Evolutionary conservation across 2,329 filamentous ascomycete species (phyloP).

Genomic region (Talaromyces funiculosus): DNA sequence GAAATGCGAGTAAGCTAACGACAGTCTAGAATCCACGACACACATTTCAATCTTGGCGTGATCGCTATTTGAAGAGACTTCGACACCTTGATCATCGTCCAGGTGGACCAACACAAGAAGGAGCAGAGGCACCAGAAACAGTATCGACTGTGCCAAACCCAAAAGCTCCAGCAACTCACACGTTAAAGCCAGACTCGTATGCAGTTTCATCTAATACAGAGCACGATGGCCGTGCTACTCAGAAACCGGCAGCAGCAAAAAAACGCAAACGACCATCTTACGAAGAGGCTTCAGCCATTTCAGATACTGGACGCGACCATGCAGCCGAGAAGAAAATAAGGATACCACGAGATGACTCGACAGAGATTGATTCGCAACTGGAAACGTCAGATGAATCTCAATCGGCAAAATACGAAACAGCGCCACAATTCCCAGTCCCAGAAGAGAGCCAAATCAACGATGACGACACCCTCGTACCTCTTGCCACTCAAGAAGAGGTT

Average conservation of each 20-base stretch:
- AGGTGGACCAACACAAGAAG: constrained; percentile 19
- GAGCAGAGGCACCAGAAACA: not conserved
- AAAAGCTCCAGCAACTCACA: not conserved
- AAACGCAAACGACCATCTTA: constrained; percentile 12
- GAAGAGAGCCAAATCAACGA: constrained; percentile 5
- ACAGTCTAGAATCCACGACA: constrained; percentile 37
- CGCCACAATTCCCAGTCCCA: constrained; percentile 14
- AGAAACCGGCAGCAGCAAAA: not conserved
- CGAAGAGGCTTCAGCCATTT: not conserved
- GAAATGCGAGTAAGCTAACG: not conserved
- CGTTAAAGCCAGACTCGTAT: not conserved
- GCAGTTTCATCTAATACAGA: not conserved
- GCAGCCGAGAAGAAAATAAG: constrained; percentile 8
- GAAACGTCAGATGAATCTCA: constrained; percentile 5
- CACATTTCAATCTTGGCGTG: constrained; percentile 46
- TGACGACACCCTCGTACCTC: constrained; percentile 3
- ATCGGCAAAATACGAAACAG: constrained; percentile 19
- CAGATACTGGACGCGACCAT: not conserved
- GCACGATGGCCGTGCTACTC: not conserved
- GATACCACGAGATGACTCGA: not conserved
- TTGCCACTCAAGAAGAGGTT: constrained; percentile 13
- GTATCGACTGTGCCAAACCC: not conserved
- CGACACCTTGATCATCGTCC: constrained; percentile 30
- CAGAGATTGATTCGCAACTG: not conserved
- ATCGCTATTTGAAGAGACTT: constrained; percentile 41